These are phyloP conservation scores for Pestalotiopsis sp. DNA, from an alignment of 2,329 filamentous ascomycete species.

Conservation along the genomic window DNA sequence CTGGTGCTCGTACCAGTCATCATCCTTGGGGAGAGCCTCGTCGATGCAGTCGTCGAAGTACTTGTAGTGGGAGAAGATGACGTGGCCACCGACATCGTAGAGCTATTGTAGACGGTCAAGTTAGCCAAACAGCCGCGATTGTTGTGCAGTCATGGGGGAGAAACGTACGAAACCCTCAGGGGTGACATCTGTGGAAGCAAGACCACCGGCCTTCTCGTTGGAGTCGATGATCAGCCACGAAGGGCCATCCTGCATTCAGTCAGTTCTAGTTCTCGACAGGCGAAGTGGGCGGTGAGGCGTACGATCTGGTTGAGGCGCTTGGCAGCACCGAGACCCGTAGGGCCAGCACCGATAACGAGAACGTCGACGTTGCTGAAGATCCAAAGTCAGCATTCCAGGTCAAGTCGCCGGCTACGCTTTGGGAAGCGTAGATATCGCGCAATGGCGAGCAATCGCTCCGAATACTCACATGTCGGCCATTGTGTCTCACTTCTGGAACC, in stretches of 20 bases:
- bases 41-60: conserved; percentile 99
- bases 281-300: conserved; percentile 44
- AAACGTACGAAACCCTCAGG: conserved; percentile 93
- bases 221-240: conserved; percentile 97
- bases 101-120: conserved; percentile 57
- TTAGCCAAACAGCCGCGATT: background rate
- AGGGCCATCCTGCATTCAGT: conserved; percentile 69
- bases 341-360: conserved; percentile 96
- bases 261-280: conserved; percentile 22
- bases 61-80: conserved; percentile 99
- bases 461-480: conserved; percentile 17
- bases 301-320: conserved; percentile 98
- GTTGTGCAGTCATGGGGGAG: background rate
- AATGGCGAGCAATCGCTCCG: background rate
- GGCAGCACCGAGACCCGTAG: conserved; percentile 94
- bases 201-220: conserved; percentile 88
- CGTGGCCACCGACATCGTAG: conserved; percentile 97
- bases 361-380: conserved; percentile 81
- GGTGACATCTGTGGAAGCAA: conserved; percentile 93
- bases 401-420: background rate
- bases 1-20: conserved; percentile 97
- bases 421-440: background rate
- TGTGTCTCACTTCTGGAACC: conserved; percentile 12
- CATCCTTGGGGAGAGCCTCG: conserved; percentile 90
- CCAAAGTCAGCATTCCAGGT: background rate